Base-by-base conservation (phyloP, 192 early-diverging fungal genomes). In the Backusella macrospora region DNA sequence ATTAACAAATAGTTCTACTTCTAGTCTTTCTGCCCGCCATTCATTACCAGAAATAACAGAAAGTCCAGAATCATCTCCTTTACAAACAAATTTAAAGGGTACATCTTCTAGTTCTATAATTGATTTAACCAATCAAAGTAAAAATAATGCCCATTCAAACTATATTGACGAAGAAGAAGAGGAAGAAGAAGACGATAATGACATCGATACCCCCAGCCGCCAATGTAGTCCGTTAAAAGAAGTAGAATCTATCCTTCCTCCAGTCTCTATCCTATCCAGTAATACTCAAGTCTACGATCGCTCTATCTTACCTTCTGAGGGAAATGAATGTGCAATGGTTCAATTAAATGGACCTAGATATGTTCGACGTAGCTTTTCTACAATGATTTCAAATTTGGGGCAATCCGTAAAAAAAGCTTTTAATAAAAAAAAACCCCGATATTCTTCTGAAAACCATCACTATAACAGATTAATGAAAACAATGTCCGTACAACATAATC, bases 381-480 rank as follows among this genome's bases (percentile, higher is more conserved):
- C 65, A 10, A 66, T 66, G 37, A 42, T 66, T 66, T 43, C 65
- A 40, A 38, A 66, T 21, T 40, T 66, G 18, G 65, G 65, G 2
- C 65, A 66, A 21, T 66, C 65, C 12, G 65, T 66, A 18, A 66
- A 66, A 13, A 66, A 66, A 13, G 65, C 43, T 7, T 66, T 66
- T 38, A 42, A 66, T 38, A 42, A 66, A n/a, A 66, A 66, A 66
- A 66, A 66, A 42, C 21, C 65, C n/a, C 38, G 40, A 39, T 9
- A 18, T 18, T 52, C 49, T 10, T 66, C 65, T 43, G 65, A 21
- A 40, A 66, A n/a, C 65, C 52, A 59, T 5, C 52, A 59, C 4
- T 59, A 23, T 12, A 59, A 59, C 26, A 42, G 40, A 39, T 14
- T 66, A 10, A 66, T 43, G 40, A 66, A 66, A n/a, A 66, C 65